Conservation (phyloP, 352 stramenopile genomes). For the Thalassiosira pacifica region DNA sequence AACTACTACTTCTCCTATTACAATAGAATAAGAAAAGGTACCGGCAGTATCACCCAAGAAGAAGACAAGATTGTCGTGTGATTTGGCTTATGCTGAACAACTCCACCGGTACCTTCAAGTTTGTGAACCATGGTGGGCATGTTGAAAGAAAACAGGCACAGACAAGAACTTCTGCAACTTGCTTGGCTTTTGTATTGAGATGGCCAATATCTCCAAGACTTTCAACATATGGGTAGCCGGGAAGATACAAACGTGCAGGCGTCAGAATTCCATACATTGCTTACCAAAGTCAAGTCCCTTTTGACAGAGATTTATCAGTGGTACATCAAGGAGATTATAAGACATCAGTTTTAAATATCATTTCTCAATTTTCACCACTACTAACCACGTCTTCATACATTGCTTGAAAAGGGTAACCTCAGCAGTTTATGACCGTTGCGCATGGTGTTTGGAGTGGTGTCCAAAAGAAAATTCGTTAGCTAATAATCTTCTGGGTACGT, state of each 20-base stretch:
- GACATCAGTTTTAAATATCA: too few species aligned
- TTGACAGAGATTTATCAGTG: neutral
- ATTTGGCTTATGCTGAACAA: too few species aligned
- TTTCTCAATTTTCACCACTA: too few species aligned
- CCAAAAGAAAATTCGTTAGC: neutral
- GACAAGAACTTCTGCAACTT: neutral
- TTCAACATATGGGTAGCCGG: neutral
- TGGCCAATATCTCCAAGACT: neutral
- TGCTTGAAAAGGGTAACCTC: constrained; percentile 50
- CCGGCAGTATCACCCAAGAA: neutral
- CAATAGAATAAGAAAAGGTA: too few species aligned
- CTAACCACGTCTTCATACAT: too few species aligned
- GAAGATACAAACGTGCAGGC: neutral
- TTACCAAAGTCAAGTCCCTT: neutral
- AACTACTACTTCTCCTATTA: too few species aligned
- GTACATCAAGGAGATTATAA: neutral
- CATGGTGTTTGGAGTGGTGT: constrained; percentile 14
- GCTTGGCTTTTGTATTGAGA: neutral
- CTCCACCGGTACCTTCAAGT: too few species aligned
- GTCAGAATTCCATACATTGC: neutral
- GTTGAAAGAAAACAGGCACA: neutral
- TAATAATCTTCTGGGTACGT: neutral
- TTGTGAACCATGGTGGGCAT: neutral
- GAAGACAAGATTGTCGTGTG: too few species aligned
- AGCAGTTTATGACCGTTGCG: constrained; percentile 7